These are phyloP conservation scores for Ophiocytium majus DNA, from an alignment of 352 stramenopile genomes.

Conservation along the genomic window DNA sequence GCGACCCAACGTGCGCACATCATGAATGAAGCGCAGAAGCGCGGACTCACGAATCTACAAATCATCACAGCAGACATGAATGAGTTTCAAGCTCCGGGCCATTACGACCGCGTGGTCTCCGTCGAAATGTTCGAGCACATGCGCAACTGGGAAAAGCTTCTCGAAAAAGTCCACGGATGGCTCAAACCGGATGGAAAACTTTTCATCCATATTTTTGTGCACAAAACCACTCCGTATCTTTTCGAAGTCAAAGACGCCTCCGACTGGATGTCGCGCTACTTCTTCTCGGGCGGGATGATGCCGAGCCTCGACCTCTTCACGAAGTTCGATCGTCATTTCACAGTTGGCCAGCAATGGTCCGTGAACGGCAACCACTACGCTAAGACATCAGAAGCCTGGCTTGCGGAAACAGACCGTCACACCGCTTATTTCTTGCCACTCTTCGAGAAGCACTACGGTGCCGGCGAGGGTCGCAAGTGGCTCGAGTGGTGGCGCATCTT, in stretches of 20 bases:
- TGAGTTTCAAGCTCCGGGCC: slow-evolving; percentile 27
- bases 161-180: slow-evolving; percentile 57
- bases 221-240: slow-evolving; percentile 66
- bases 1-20: slow-evolving; percentile 74
- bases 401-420: background rate
- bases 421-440: background rate
- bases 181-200: slow-evolving; percentile 60
- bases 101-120: slow-evolving; percentile 71
- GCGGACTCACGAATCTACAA: slow-evolving; percentile 18
- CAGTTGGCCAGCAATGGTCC: slow-evolving; percentile 65
- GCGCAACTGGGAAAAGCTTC: slow-evolving; percentile 64
- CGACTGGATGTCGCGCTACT: slow-evolving; percentile 74
- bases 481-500: background rate
- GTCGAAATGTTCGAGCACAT: slow-evolving; percentile 80
- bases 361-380: slow-evolving; percentile 70
- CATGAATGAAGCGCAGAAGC: slow-evolving; percentile 58
- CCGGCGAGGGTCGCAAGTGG: background rate
- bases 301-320: slow-evolving; percentile 70
- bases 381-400: background rate
- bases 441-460: background rate
- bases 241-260: slow-evolving; percentile 62
- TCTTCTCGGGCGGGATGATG: slow-evolving; percentile 79
- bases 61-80: slow-evolving; percentile 27
- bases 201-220: slow-evolving; percentile 72
- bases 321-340: slow-evolving; percentile 64